Evolutionary conservation across 495 filamentous ascomycete genomes (phyloP), one percentile per base, ranked within the genome.

Genomic region (Penicillium riverlandense): DNA sequence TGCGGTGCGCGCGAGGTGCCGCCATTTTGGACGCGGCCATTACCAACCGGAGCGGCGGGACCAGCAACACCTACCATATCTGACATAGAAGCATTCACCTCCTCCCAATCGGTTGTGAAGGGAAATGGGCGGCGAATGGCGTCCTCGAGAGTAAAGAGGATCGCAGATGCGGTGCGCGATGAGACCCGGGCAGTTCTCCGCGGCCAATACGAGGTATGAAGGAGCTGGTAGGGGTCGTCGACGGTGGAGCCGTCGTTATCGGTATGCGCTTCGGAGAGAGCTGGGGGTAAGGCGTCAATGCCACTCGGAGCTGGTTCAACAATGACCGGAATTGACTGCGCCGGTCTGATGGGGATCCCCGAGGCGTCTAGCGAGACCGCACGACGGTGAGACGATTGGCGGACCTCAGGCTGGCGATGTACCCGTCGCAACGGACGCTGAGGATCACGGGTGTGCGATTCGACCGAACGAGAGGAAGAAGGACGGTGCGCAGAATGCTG

Each of bases 1-100:
- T 70, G 65, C 31, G 67, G 54, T n/a, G 63, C 50, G 30, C 74
- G 72, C 8, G 67, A 54, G 28, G 62, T 61, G 29, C 74, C 22
- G 6, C 22, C 76, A 62, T 77, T 77, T 36, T 71, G 74, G 29
- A 59, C 56, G 29, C 75, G 72, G 38, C 62, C 61, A 52, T 67
- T 74, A 43, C 65, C 54, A 37, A 53, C 59, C 41, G 63, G 49
- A 31, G 61, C 66, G 39, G 61, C 42, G 40, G 61, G 52, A 54
- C 63, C 63, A 59, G 69, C 65, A 47, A 78, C 77, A 55, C 74
- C 74, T 59, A 78, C 71, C 55, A 95, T 70, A 65, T 95, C 86
- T 53, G 92, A 83, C 92, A 98, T 97, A 50, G 82, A 78, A 55
- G 91, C 90, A 83, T 90, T 88, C 74, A 91, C 83, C 73, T 98